A percentile compares a stretch with the other conserved stretches of the same genome.
Evolutionary conservation across 2,329 filamentous ascomycete species (phyloP).

Genomic region (Aspergillus sp.): DNA sequence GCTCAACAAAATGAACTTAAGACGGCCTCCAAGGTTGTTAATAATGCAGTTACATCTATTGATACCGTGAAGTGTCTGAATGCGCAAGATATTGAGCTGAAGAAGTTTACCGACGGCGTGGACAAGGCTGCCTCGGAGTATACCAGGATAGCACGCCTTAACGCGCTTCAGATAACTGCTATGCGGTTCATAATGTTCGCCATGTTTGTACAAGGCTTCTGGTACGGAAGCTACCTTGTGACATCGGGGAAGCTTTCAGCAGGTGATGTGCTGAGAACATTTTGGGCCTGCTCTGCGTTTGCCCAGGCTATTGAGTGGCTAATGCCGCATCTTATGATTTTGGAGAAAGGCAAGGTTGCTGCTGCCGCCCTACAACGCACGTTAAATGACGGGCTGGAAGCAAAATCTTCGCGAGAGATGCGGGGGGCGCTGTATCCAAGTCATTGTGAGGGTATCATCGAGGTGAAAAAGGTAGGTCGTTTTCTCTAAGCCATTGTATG

Average conservation of each 20-base stretch:
- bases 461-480: slow-evolving; percentile 62
- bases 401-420: slow-evolving; percentile 26
- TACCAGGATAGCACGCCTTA: slow-evolving; percentile 65
- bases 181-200: slow-evolving; percentile 71
- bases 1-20: slow-evolving; percentile 68
- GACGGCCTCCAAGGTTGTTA: slow-evolving; percentile 69
- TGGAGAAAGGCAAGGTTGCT: slow-evolving; percentile 78
- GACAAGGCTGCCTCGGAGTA: slow-evolving; percentile 63
- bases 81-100: slow-evolving; percentile 67
- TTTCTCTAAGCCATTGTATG: background rate
- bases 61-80: slow-evolving; percentile 87
- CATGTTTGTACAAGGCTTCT: slow-evolving; percentile 88
- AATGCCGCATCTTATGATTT: slow-evolving; percentile 71
- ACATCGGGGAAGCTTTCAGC: slow-evolving; percentile 57
- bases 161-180: slow-evolving; percentile 70
- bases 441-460: slow-evolving; percentile 65
- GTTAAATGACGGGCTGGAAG: slow-evolving; percentile 28
- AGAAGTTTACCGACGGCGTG: slow-evolving; percentile 62
- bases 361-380: slow-evolving; percentile 61
- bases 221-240: slow-evolving; percentile 76
- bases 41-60: slow-evolving; percentile 70
- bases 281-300: slow-evolving; percentile 77
- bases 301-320: slow-evolving; percentile 73
- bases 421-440: slow-evolving; percentile 30
- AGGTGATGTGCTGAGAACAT: slow-evolving; percentile 75